Conservation (phyloP, 1,284 basidiomycete species). For the Rhodofomes roseus region DNA sequence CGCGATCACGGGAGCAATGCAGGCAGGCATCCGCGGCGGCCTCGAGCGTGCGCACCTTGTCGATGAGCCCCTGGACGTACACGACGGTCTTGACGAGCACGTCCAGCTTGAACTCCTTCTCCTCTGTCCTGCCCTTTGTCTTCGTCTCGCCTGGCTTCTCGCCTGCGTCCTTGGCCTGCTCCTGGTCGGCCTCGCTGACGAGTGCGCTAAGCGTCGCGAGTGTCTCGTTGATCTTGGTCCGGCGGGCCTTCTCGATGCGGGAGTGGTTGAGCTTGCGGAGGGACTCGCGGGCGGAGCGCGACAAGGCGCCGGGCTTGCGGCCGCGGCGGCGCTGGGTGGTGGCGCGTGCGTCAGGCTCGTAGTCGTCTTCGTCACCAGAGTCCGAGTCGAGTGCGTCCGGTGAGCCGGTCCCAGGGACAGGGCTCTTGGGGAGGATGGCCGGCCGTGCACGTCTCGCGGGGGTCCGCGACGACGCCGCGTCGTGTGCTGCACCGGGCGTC, state of each 20-base stretch:
- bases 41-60: slow-evolving; percentile 42
- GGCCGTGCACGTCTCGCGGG: slow-evolving; percentile 14
- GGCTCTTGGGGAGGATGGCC: slow-evolving; percentile 23
- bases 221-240: slow-evolving; percentile 83
- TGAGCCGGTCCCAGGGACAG: slow-evolving; percentile 20
- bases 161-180: slow-evolving; percentile 20
- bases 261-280: slow-evolving; percentile 81
- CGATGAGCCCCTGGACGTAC: slow-evolving; percentile 63
- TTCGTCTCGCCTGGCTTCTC: slow-evolving; percentile 27
- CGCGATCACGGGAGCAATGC: slow-evolving; percentile 20
- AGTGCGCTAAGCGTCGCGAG: slow-evolving; percentile 61
- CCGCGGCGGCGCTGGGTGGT: slow-evolving; percentile 49
- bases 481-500: slow-evolving; percentile 1
- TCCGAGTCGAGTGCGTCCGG: slow-evolving; percentile 20
- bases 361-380: slow-evolving; percentile 28
- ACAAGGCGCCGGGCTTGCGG: slow-evolving; percentile 63
- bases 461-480: slow-evolving; percentile 14
- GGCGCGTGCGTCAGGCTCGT: slow-evolving; percentile 20
- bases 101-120: slow-evolving; percentile 80
- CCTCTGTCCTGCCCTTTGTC: slow-evolving; percentile 43
- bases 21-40: slow-evolving; percentile 31
- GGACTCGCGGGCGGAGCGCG: slow-evolving; percentile 68
- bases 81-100: slow-evolving; percentile 70
- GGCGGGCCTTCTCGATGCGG: slow-evolving; percentile 77
- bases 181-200: slow-evolving; percentile 40